phyloP scores from a whole-genome alignment of 2,329 filamentous ascomycete genomes.

The Claviceps lovelessii region DNA sequence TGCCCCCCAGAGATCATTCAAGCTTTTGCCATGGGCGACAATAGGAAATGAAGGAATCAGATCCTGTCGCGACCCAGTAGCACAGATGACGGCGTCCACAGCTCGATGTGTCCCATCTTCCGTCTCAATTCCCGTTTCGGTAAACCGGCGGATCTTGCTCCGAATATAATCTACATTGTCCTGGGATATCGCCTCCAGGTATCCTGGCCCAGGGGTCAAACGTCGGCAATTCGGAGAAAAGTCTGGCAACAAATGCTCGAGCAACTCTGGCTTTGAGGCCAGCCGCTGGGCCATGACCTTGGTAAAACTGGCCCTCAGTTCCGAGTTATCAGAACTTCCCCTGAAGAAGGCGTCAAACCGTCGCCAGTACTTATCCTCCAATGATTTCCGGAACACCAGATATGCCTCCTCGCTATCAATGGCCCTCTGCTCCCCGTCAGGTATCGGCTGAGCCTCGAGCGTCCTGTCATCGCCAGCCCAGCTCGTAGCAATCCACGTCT shows the following conservation, averaged over 20 bases:
- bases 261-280: constrained; percentile 38
- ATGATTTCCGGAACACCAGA: constrained; percentile 39
- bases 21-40: constrained; percentile 35
- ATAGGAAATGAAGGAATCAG: constrained; percentile 48
- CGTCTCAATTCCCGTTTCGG: constrained; percentile 44
- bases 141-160: constrained; percentile 43
- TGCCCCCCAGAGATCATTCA: constrained; percentile 41
- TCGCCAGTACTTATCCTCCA: constrained; percentile 49
- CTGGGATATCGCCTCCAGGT: constrained; percentile 48
- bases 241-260: constrained; percentile 42
- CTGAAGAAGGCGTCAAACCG: constrained; percentile 41
- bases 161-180: constrained; percentile 49
- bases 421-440: constrained; percentile 38
- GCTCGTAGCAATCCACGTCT: constrained; percentile 53
- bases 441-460: constrained; percentile 40
- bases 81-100: constrained; percentile 53
- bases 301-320: constrained; percentile 29
- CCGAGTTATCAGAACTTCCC: constrained; percentile 33
- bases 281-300: constrained; percentile 39
- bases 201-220: constrained; percentile 51
- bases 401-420: constrained; percentile 50
- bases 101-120: constrained; percentile 39
- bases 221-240: constrained; percentile 52
- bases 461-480: constrained; percentile 43
- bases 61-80: constrained; percentile 51